phyloP scores from a whole-genome alignment of 139 green algal species.

The Coelastrella sp. region DNA sequence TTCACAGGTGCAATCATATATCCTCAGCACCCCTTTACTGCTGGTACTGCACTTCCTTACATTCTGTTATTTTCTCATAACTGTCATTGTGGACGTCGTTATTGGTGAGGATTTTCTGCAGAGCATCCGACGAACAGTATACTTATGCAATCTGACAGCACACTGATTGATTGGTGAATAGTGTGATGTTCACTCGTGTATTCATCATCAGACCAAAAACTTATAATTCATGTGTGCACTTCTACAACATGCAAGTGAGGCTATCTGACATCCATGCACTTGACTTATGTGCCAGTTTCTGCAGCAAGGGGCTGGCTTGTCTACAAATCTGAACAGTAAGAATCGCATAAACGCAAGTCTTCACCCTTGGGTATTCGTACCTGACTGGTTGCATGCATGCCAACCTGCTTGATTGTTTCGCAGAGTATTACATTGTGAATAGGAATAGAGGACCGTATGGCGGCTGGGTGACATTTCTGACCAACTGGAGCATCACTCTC shows the following conservation, averaged over 20 bases:
- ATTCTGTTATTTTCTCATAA: constrained; percentile 38
- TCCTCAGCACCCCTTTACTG: constrained; percentile 42
- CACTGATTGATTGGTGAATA: too few species aligned
- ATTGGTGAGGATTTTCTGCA: constrained; percentile 15
- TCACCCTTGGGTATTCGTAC: not conserved
- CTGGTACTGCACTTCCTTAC: constrained; percentile 45
- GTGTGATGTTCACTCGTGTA: too few species aligned
- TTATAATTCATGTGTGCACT: not conserved
- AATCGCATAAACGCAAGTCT: too few species aligned
- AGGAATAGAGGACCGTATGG: not conserved
- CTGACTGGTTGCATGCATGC: not conserved
- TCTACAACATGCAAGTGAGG: not conserved
- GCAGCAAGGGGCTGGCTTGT: too few species aligned
- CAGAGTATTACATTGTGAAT: not conserved
- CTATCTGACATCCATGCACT: not conserved
- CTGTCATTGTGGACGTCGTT: constrained; percentile 36
- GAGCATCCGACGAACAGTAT: not conserved
- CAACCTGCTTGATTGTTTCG: not conserved
- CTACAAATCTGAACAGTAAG: too few species aligned
- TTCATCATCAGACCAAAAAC: too few species aligned
- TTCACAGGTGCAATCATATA: constrained; percentile 50
- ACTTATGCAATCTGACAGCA: not conserved
- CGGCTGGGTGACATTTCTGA: constrained; percentile 48
- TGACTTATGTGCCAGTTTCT: too few species aligned
- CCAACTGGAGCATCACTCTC: constrained; percentile 46